Evolutionary conservation across 2,329 filamentous ascomycete species (phyloP), one percentile per base, ranked within the genome.

Genomic region (Dryadomyces quercivorus): DNA sequence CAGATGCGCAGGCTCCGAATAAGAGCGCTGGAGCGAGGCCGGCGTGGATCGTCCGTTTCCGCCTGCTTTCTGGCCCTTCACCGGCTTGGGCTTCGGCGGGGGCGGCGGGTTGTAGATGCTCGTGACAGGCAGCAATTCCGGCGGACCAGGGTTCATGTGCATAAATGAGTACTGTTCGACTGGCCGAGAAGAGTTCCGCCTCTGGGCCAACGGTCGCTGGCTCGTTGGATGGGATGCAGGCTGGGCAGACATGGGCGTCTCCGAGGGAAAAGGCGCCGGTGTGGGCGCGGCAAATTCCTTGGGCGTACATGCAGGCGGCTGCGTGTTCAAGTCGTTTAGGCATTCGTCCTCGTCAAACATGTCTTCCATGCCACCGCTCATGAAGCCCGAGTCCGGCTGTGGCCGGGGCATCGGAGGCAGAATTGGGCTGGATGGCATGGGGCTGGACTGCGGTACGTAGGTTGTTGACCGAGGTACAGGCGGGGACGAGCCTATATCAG

Each of bases 401-500:
- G 77, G 76, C 52, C 76, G 71, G 0, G 73, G 77, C 73, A 84
- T 82, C 0, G 80, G 78, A 8, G 81, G 81, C 51, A 90, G 75
- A 46, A 82, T 77, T 2, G 92, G 93, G 64, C 92, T 97, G 2
- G 91, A 95, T 26, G 84, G 81, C 31, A 81, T 80, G 5, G 85
- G 83, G 56, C 80, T 82, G 2, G 78, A 80, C 51, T 66, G 73
- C 34, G 76, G 71, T 4, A 60, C 47, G 60, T 74, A 82, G 46
- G 74, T 69, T 34, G 75, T 73, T 42, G 77, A 77, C 59, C 81
- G 78, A 58, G 90, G 82, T 1, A 94, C 76, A 1, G 93, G 93
- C 15, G 92, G 92, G 3, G 92, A 97, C 0, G 93, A 97, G 1
- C 86, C 86, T 61, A 97, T 88, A 53, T 88, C 87, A 50, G 82